phyloP scores from a whole-genome alignment of 164 flowering plant species.

The Piper longum region DNA sequence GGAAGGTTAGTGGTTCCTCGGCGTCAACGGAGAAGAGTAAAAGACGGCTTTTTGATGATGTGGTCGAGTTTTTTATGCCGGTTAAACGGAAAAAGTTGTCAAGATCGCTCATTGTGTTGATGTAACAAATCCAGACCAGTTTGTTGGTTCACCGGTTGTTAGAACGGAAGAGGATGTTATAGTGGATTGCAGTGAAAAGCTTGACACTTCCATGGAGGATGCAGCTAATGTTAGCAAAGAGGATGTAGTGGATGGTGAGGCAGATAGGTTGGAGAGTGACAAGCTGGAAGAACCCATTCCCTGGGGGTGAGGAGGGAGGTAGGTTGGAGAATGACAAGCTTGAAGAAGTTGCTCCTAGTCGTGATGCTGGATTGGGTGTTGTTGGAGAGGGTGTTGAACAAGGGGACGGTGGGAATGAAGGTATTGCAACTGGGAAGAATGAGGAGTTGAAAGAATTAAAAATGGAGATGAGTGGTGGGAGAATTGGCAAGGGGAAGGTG shows the following conservation, averaged over 20 bases:
- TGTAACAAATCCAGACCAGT: neutral
- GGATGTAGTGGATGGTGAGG: neutral
- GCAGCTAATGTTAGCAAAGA: neutral
- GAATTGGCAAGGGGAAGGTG: constrained; percentile 20
- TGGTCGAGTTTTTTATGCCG: constrained; percentile 7
- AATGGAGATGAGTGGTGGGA: constrained; percentile 7
- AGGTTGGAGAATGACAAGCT: constrained; percentile 9
- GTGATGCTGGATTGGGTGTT: constrained; percentile 8
- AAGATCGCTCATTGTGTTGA: neutral
- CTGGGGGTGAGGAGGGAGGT: constrained; percentile 1
- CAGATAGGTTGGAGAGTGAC: neutral
- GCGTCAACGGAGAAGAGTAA: constrained; percentile 26
- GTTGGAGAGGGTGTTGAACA: constrained; percentile 8
- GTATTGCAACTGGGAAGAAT: constrained; percentile 1
- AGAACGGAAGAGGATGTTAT: neutral
- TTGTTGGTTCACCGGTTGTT: neutral
- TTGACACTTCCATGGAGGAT: neutral
- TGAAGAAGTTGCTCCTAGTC: constrained; percentile 6
- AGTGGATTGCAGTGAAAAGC: neutral
- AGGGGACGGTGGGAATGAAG: neutral
- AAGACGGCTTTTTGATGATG: constrained; percentile 40
- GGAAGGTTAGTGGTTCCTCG: constrained; percentile 9
- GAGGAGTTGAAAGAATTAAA: constrained; percentile 13
- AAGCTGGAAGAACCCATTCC: neutral
- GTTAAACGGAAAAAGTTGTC: neutral